These are phyloP conservation scores for Fonsecaea multimorphosa DNA, from an alignment of 2,329 filamentous ascomycete genomes.

Conservation along the genomic window DNA sequence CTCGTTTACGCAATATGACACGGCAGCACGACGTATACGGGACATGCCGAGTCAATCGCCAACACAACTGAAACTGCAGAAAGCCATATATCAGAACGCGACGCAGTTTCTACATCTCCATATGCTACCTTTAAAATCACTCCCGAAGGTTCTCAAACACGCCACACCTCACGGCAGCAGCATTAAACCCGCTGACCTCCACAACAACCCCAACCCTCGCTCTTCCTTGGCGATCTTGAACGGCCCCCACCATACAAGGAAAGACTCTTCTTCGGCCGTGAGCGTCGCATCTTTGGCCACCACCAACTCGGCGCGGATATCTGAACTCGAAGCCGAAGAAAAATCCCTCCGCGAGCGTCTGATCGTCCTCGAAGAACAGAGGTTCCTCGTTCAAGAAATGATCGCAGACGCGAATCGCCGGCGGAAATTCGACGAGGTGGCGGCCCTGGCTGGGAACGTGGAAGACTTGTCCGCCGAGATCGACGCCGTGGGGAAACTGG, in stretches of 20 bases:
- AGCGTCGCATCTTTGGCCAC: slow-evolving; percentile 56
- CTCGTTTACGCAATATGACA: slow-evolving; percentile 85
- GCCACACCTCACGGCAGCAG: slow-evolving; percentile 58
- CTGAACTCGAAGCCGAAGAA: slow-evolving; percentile 79
- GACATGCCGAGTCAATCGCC: slow-evolving; percentile 75
- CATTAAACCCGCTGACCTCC: slow-evolving; percentile 12
- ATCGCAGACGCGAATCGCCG: slow-evolving; percentile 76
- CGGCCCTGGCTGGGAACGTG: slow-evolving; percentile 76
- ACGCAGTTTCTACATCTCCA: slow-evolving; percentile 84
- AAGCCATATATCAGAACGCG: slow-evolving; percentile 80
- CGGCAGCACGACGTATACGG: slow-evolving; percentile 78
- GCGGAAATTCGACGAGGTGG: slow-evolving; percentile 84
- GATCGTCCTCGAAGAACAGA: slow-evolving; percentile 87
- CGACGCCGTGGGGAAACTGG: slow-evolving; percentile 66
- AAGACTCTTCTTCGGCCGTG: slow-evolving; percentile 58
- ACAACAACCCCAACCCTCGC: slow-evolving; percentile 39
- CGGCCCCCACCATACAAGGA: slow-evolving; percentile 54
- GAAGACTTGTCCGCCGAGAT: slow-evolving; percentile 85
- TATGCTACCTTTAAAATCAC: slow-evolving; percentile 82
- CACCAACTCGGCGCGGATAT: slow-evolving; percentile 52
- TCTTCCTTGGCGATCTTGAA: slow-evolving; percentile 65
- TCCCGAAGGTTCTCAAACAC: slow-evolving; percentile 71
- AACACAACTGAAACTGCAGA: slow-evolving; percentile 76
- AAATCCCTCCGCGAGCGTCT: slow-evolving; percentile 79
- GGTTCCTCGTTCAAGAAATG: slow-evolving; percentile 87